These are phyloP conservation scores for Lentinula novae-zelandiae DNA, from an alignment of 1,284 basidiomycete species.

Conservation along the genomic window DNA sequence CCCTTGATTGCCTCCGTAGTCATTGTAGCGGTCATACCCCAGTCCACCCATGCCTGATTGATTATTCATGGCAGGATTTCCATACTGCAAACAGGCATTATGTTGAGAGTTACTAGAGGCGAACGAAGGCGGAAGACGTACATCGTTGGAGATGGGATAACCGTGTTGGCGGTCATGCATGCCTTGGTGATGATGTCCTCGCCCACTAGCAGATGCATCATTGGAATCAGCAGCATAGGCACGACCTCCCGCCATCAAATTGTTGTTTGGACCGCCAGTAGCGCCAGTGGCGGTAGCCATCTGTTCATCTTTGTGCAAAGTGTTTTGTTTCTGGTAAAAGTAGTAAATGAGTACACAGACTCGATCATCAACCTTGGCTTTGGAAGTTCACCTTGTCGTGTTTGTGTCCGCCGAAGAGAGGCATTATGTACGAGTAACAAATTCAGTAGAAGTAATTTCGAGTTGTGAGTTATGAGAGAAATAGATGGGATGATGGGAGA, in stretches of 20 bases:
- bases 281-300: not conserved
- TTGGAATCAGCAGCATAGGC: not conserved
- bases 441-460: not conserved
- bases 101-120: not conserved
- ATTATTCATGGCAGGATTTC: not conserved
- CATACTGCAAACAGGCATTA: not conserved
- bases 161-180: not conserved
- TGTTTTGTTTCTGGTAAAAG: not conserved
- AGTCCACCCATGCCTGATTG: not conserved
- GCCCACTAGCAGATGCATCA: not conserved
- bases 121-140: not conserved
- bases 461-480: not conserved
- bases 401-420: slow-evolving; percentile 9
- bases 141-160: not conserved
- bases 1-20: not conserved
- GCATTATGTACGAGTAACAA: not conserved
- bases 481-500: not conserved
- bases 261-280: not conserved
- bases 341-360: not conserved
- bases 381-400: not conserved
- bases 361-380: not conserved
- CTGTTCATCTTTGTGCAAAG: not conserved
- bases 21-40: not conserved
- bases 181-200: not conserved
- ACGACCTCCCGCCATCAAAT: not conserved